Base-by-base conservation (phyloP, 1,284 basidiomycete species). In the Ceraceosorus guamensis region DNA sequence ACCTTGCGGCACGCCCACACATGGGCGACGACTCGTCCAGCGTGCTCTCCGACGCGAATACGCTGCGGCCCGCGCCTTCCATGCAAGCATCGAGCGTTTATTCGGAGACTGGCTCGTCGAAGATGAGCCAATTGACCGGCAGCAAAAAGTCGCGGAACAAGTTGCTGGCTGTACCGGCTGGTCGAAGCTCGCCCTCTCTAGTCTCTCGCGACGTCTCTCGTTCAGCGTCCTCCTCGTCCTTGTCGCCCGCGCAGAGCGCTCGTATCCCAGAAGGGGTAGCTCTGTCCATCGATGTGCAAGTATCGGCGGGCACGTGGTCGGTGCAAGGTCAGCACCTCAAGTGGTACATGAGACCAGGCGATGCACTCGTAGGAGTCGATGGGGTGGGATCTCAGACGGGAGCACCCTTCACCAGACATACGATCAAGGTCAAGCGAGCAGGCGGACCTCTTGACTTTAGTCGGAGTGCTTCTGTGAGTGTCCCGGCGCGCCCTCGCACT, bases 331-430 rank as follows among this genome's bases (percentile, higher is more conserved):
- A 82, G 78, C 82, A 78, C 39, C 75, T 97, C 53, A 81, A 81
- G 64, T 97, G 92, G 92, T 91, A 84, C 82, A 92, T 95, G 74
- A 81, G 82, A 14, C 44, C 39, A 6, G n/a, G 3, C 11, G 52
- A 33, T 32, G 52, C 39, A 0, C 10, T 5, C 3, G 48, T 8
- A 6, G 43, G 30, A 10, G 5, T 33, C 46, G 52, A 52, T 3
- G 39, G 39, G 11, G 1, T 41, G 11, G 39, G 39, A 11, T 11
- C 39, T 16, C 11, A 11, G 39, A 41, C 39, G 39, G 39, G 39
- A 11, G 39, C 39, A 41, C 11, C 39, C 11, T 11, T 16, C 11
- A 16, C 39, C 11, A 11, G 3, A 11, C 39, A 41, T 3, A 16
- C 10, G 39, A 41, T 41, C 39, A 11, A 16, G 11, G 16, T 41